Conservation (phyloP, 192 early-diverging fungal species). For the Diversispora epigaea region DNA sequence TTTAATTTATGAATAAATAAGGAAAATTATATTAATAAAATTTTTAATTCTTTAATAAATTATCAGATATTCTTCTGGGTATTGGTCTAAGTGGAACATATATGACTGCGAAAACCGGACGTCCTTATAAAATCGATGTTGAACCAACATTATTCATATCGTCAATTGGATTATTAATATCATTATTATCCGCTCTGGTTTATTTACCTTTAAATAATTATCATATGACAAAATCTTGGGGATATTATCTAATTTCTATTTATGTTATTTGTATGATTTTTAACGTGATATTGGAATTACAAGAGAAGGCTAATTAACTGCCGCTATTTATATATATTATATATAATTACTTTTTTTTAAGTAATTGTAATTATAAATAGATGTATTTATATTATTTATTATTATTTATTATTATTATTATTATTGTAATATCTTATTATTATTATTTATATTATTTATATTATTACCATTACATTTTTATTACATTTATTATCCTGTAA, state of each 20-base stretch:
- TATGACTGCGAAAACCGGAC: constrained; percentile 49
- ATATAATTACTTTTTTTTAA: too few relatives aligned
- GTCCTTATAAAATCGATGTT: constrained; percentile 56
- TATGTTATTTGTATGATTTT: constrained; percentile 61
- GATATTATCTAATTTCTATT: constrained; percentile 54
- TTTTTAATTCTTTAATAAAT: neutral
- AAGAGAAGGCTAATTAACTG: too few relatives aligned
- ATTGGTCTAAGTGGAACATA: constrained; percentile 75
- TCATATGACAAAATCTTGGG: constrained; percentile 60
- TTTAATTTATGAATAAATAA: neutral
- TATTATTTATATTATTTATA: too few relatives aligned
- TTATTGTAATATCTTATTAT: too few relatives aligned
- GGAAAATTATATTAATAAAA: neutral
- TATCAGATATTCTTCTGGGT: constrained; percentile 75
- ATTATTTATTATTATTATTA: too few relatives aligned
- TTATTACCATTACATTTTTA: too few relatives aligned
- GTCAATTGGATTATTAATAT: constrained; percentile 63
- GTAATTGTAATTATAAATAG: too few relatives aligned
- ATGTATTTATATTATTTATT: too few relatives aligned
- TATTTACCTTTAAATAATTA: constrained; percentile 63
- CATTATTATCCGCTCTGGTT: constrained; percentile 57
- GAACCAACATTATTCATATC: constrained; percentile 72
- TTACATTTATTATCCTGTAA: too few relatives aligned
- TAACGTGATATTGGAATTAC: constrained; percentile 60
- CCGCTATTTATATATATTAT: too few relatives aligned